phyloP scores from a whole-genome alignment of 1,284 basidiomycete genomes.

The Fistulinella cinereoalba region DNA sequence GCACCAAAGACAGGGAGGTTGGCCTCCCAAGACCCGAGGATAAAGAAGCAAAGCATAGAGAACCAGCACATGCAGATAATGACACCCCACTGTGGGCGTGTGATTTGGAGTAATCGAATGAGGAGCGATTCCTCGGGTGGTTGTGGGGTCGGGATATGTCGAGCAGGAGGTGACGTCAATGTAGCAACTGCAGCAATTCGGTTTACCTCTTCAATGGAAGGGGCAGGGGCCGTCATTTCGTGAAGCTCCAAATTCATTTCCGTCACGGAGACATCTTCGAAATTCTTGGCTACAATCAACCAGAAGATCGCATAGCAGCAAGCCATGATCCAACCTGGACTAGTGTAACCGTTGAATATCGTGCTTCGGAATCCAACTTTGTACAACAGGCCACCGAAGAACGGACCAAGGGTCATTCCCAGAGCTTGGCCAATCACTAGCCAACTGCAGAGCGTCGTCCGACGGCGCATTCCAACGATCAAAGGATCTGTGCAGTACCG shows the following conservation, averaged over 20 bases:
- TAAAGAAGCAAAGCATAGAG: conserved; percentile 71
- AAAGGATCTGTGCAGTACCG: conserved; percentile 64
- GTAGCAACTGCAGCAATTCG: background rate
- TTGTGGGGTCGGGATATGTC: background rate
- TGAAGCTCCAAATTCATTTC: conserved; percentile 12
- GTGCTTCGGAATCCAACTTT: conserved; percentile 50
- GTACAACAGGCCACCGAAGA: conserved; percentile 61
- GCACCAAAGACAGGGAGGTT: conserved; percentile 68
- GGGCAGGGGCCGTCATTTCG: conserved; percentile 1
- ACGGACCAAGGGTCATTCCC: conserved; percentile 65
- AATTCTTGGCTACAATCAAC: conserved; percentile 41
- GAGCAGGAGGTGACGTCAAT: background rate
- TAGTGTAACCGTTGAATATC: conserved; percentile 62
- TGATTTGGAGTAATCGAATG: conserved; percentile 18
- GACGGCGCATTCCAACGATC: conserved; percentile 60
- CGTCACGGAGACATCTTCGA: conserved; percentile 48
- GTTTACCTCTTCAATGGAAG: conserved; percentile 8
- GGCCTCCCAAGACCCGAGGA: conserved; percentile 69
- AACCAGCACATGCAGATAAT: conserved; percentile 69
- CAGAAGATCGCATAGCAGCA: conserved; percentile 53
- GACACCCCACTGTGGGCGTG: conserved; percentile 46
- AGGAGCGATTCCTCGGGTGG: conserved; percentile 12
- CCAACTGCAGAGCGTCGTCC: conserved; percentile 63
- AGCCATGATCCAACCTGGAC: conserved; percentile 68
- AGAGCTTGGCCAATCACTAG: conserved; percentile 61